These are phyloP conservation scores for Sugiyamaella chiloensis DNA, from an alignment of 805 yeast genomes.

Conservation along the genomic window DNA sequence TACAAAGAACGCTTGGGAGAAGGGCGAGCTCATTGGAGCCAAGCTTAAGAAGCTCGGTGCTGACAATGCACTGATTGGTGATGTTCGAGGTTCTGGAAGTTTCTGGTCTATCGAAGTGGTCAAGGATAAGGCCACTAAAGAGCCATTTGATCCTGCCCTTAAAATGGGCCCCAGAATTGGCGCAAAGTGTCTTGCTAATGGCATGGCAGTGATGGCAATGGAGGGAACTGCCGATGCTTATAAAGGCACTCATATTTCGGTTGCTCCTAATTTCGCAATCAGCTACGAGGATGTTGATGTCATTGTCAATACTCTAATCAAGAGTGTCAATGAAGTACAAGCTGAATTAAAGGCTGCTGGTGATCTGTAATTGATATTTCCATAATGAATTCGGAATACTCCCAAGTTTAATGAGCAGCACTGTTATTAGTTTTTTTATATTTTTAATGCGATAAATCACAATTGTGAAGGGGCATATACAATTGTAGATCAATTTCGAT, in stretches of 20 bases:
- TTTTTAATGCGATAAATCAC: too few relatives aligned
- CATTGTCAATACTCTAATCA: slow-evolving; percentile 8
- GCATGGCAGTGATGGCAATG: slow-evolving; percentile 14
- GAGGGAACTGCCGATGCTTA: slow-evolving; percentile 15
- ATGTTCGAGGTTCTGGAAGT: slow-evolving; percentile 61
- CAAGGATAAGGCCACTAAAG: slow-evolving; percentile 51
- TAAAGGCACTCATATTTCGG: slow-evolving; percentile 9
- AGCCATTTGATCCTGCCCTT: slow-evolving; percentile 30
- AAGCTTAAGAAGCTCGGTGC: slow-evolving; percentile 37
- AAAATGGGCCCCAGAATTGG: slow-evolving; percentile 10
- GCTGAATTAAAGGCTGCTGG: slow-evolving; percentile 1
- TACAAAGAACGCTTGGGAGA: slow-evolving; percentile 42
- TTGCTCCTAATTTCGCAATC: slow-evolving; percentile 15
- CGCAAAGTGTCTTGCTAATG: slow-evolving; percentile 12
- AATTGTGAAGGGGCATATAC: too few relatives aligned
- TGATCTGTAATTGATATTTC: neutral
- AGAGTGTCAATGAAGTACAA: neutral
- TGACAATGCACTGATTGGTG: slow-evolving; percentile 45
- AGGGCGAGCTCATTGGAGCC: slow-evolving; percentile 43
- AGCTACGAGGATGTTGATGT: slow-evolving; percentile 15
- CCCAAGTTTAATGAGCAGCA: too few relatives aligned
- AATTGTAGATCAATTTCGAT: too few relatives aligned
- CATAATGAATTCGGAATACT: too few relatives aligned
- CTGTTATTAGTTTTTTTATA: too few relatives aligned
- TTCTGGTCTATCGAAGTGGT: slow-evolving; percentile 60